Evolutionary conservation across 805 yeast genomes (phyloP).

Genomic region (Jamesozyma rosinii): DNA sequence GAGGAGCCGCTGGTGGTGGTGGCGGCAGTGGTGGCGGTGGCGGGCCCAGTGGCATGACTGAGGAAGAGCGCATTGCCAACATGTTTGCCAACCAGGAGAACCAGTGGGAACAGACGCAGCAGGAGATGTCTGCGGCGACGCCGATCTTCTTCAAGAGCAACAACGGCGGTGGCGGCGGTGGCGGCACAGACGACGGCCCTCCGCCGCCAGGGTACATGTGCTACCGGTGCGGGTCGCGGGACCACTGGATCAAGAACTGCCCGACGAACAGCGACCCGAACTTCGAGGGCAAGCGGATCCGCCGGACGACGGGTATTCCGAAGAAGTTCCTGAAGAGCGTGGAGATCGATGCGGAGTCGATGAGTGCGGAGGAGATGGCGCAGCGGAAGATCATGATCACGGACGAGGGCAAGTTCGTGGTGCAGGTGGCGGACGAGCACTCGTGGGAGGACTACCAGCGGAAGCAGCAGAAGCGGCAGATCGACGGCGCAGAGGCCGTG

Average conservation of each 20-base stretch:
- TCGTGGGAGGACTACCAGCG: constrained; percentile 86
- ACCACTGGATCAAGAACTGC: constrained; percentile 93
- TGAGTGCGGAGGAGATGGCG: constrained; percentile 57
- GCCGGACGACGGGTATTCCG: constrained; percentile 96
- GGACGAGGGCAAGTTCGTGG: constrained; percentile 91
- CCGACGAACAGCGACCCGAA: constrained; percentile 89
- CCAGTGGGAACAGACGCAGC: constrained; percentile 93
- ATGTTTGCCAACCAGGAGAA: constrained; percentile 91
- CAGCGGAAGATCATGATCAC: constrained; percentile 67
- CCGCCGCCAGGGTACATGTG: constrained; percentile 97
- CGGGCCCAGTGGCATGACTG: constrained; percentile 43
- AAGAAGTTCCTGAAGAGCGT: constrained; percentile 81
- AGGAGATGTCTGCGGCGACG: constrained; percentile 76
- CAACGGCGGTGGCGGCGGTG: constrained; percentile 36
- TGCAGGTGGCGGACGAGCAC: constrained; percentile 87
- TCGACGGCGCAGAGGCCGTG: constrained; percentile 36
- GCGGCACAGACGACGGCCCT: constrained; percentile 42
- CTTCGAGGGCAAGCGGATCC: constrained; percentile 85
- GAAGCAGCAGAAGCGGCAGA: constrained; percentile 34
- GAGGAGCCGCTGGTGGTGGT: neutral
- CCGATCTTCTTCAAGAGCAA: constrained; percentile 48
- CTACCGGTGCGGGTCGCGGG: constrained; percentile 90
- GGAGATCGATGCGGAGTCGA: constrained; percentile 37
- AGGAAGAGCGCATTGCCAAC: constrained; percentile 78
- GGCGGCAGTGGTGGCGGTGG: constrained; percentile 1